These are phyloP conservation scores for Hypoxylon intermedium DNA, from an alignment of 495 filamentous ascomycete species.

Conservation along the genomic window DNA sequence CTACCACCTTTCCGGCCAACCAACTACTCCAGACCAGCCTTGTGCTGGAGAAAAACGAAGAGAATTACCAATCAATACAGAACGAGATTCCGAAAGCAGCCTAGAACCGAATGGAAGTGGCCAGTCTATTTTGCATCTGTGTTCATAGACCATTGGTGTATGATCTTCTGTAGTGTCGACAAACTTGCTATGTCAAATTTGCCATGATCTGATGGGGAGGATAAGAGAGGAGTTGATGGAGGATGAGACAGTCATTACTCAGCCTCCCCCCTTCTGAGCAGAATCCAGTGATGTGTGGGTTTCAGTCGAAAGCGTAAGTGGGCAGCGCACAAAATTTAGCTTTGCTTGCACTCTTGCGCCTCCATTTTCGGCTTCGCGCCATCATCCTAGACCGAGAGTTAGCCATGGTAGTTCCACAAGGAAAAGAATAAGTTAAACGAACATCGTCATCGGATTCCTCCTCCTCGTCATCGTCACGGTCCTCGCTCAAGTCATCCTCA, in stretches of 20 bases:
- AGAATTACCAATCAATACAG: conserved; percentile 43
- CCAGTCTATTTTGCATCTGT: conserved; percentile 44
- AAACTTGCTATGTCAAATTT: conserved; percentile 34
- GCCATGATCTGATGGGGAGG: conserved; percentile 20
- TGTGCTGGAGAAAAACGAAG: conserved; percentile 36
- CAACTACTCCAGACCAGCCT: conserved; percentile 38
- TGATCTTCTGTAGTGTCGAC: conserved; percentile 31
- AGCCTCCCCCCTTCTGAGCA: conserved; percentile 14
- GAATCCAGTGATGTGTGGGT: conserved; percentile 19
- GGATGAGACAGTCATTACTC: conserved; percentile 19
- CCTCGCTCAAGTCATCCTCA: conserved; percentile 80
- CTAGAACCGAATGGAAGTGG: conserved; percentile 37
- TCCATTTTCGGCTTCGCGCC: conserved; percentile 97
- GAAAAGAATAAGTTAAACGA: conserved; percentile 43
- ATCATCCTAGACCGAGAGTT: conserved; percentile 74
- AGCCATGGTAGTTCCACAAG: conserved; percentile 14
- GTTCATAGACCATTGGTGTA: conserved; percentile 34
- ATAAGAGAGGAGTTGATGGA: conserved; percentile 9
- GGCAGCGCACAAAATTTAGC: conserved; percentile 60
- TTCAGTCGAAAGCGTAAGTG: conserved; percentile 18
- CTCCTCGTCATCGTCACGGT: conserved; percentile 78
- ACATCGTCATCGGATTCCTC: conserved; percentile 97
- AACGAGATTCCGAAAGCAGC: conserved; percentile 42
- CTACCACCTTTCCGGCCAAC: conserved; percentile 33
- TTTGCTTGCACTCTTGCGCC: conserved; percentile 99